Evolutionary conservation across 148 eudicot species (phyloP).

Genomic region (Vaccinium myrtillus): DNA sequence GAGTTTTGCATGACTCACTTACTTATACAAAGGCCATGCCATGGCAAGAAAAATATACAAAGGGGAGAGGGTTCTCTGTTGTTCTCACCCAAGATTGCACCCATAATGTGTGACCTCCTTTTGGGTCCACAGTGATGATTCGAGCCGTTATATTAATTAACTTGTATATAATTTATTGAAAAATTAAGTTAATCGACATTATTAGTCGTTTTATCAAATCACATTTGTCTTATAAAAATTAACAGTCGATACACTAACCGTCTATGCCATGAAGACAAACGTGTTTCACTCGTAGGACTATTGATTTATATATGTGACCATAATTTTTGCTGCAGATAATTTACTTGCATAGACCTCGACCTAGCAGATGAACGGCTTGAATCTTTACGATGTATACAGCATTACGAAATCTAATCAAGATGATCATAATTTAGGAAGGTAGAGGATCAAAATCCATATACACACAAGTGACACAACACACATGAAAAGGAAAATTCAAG

Average conservation of each 20-base stretch:
- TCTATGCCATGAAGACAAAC: not conserved
- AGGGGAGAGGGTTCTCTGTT: not conserved
- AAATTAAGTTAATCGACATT: not conserved
- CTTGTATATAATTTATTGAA: not conserved
- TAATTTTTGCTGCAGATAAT: not conserved
- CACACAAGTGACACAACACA: not conserved
- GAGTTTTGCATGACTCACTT: constrained; percentile 18
- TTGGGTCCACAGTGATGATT: not conserved
- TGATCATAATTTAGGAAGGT: not conserved
- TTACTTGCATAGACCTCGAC: not conserved
- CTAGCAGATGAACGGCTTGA: not conserved
- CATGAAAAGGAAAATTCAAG: not conserved
- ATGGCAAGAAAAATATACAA: not conserved
- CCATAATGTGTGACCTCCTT: not conserved
- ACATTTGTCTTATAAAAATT: not conserved
- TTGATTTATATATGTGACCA: not conserved
- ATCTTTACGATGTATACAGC: not conserved
- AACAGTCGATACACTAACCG: not conserved
- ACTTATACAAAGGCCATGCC: not conserved
- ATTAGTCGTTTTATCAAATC: not conserved
- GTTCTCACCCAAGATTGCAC: not conserved
- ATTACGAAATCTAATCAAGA: not conserved
- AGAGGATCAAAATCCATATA: not conserved
- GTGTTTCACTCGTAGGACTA: not conserved
- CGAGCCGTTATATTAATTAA: not conserved